These are phyloP conservation scores for Priceomyces medius DNA, from an alignment of 805 yeast species.

Conservation along the genomic window DNA sequence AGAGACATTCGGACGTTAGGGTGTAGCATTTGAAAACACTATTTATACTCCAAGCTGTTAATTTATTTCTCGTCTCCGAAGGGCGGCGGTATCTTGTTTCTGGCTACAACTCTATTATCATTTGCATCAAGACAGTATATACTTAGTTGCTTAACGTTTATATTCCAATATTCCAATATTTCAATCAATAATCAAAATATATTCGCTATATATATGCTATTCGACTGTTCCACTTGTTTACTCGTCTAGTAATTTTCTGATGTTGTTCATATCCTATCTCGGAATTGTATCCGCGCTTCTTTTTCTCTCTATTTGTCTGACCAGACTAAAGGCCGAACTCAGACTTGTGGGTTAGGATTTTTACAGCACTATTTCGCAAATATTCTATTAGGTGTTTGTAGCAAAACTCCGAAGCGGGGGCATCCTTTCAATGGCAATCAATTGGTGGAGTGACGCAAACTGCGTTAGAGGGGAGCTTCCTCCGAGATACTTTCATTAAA, in stretches of 20 bases:
- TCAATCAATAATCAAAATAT: no score
- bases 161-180: no score
- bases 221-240: not conserved
- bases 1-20: no score
- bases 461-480: not conserved
- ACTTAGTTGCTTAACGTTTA: conserved; percentile 4
- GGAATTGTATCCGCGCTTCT: not conserved
- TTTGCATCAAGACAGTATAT: conserved; percentile 8
- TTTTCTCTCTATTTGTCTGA: no score
- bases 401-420: conserved; percentile 2
- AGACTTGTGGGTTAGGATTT: no score
- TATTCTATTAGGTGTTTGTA: no score
- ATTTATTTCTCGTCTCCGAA: conserved; percentile 7
- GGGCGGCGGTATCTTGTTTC: not conserved
- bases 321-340: no score
- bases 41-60: conserved; percentile 2
- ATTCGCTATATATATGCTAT: conserved; percentile 1
- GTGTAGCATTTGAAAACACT: not conserved
- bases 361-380: no score
- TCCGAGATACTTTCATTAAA: not conserved
- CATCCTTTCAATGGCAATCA: not conserved
- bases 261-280: not conserved
- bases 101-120: conserved; percentile 4
- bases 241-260: no score
- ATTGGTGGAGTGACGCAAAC: not conserved